Percentiles rank a stretch among this genome's conserved stretches.
Conservation (phyloP, 2,329 filamentous ascomycete species). For the Ophiostoma piceae region DNA sequence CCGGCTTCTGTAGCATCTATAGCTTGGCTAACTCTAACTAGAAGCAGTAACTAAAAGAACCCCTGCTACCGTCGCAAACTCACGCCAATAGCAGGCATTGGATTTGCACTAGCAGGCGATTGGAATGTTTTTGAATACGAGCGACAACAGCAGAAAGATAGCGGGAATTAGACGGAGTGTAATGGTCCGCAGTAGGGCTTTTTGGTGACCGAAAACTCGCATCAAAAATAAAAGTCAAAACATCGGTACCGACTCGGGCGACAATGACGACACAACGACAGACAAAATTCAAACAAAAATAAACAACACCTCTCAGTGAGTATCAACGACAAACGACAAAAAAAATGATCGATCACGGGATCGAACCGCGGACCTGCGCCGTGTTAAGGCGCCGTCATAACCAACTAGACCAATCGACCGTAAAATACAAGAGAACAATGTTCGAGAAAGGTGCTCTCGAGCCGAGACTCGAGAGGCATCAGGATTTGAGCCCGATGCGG, state of each 20-base stretch:
- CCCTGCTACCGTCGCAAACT: background rate
- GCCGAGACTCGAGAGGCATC: constrained; percentile 29
- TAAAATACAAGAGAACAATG: background rate
- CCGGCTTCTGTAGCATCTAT: background rate
- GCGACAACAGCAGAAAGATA: background rate
- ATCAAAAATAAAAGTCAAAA: background rate
- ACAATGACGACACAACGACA: background rate
- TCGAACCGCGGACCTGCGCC: background rate
- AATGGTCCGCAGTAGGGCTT: background rate
- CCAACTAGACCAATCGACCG: constrained; percentile 3
- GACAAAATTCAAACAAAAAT: background rate
- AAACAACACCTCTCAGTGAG: too few species aligned
- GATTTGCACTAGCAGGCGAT: background rate
- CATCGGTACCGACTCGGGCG: background rate
- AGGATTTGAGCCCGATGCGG: constrained; percentile 45
- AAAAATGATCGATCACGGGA: background rate
- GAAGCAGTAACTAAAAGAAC: too few species aligned
- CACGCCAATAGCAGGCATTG: background rate
- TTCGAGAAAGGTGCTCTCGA: background rate
- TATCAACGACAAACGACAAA: background rate
- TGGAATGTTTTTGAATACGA: background rate
- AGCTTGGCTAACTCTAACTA: background rate
- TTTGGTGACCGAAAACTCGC: background rate
- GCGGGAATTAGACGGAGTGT: background rate
- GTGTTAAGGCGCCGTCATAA: constrained; percentile 1